These are phyloP conservation scores for Theobroma grandiflorum DNA, from an alignment of 441 rosid genomes.

Conservation along the genomic window DNA sequence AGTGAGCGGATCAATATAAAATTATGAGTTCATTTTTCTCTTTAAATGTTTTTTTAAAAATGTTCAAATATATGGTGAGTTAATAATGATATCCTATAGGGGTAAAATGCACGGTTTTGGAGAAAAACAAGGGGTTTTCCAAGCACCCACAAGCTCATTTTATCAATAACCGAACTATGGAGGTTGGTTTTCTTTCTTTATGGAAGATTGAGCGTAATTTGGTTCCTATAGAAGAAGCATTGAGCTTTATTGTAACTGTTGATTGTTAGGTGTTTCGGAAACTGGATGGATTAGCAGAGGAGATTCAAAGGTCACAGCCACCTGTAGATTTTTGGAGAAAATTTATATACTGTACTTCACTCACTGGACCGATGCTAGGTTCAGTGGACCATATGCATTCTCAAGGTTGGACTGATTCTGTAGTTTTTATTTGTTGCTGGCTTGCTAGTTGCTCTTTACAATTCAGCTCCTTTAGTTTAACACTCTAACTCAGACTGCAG, in stretches of 20 bases:
- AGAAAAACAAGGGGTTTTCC: slow-evolving; percentile 75
- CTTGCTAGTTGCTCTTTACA: slow-evolving; percentile 4
- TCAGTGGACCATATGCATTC: slow-evolving; percentile 97
- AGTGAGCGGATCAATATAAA: not conserved
- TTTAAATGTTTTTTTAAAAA: not conserved
- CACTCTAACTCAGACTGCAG: not conserved
- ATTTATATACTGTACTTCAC: slow-evolving; percentile 89
- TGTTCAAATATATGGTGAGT: slow-evolving; percentile 4
- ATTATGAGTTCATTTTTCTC: too few species aligned
- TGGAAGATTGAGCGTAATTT: slow-evolving; percentile 11
- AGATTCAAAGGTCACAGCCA: slow-evolving; percentile 85
- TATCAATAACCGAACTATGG: slow-evolving; percentile 96
- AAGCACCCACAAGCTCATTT: slow-evolving; percentile 97
- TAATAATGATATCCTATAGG: slow-evolving; percentile 50
- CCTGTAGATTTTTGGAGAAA: slow-evolving; percentile 93
- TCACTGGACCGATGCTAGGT: slow-evolving; percentile 86
- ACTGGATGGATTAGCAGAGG: slow-evolving; percentile 84
- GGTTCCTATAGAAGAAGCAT: slow-evolving; percentile 1
- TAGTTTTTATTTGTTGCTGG: not conserved
- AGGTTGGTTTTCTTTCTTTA: slow-evolving; percentile 55
- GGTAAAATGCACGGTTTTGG: slow-evolving; percentile 76
- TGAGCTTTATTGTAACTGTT: slow-evolving; percentile 7
- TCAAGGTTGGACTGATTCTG: slow-evolving; percentile 63
- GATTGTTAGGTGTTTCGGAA: slow-evolving; percentile 71
- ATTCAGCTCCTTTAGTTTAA: slow-evolving; percentile 5